Conservation (phyloP, 2,329 filamentous ascomycete genomes). For the Trichocomaceae sp. region DNA sequence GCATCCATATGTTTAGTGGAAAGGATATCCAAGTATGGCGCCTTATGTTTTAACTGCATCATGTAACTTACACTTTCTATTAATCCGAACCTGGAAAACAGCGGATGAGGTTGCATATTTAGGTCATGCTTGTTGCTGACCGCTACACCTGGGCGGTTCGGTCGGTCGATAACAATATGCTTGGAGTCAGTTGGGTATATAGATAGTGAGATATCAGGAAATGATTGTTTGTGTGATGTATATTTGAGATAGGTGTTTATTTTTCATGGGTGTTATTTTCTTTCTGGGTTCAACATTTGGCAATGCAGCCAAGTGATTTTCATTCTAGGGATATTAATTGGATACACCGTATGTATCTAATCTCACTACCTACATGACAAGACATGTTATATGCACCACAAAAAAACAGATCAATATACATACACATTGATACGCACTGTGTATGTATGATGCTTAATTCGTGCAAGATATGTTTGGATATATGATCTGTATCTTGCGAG, state of each 20-base stretch:
- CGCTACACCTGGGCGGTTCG: neutral
- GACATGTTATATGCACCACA: neutral
- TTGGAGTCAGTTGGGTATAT: neutral
- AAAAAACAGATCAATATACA: neutral
- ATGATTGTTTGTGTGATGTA: neutral
- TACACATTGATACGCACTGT: too few relatives aligned
- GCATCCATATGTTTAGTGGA: too few relatives aligned
- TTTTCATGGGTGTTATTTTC: too few relatives aligned
- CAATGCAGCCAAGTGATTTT: too few relatives aligned
- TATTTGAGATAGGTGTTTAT: neutral
- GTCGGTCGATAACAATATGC: neutral
- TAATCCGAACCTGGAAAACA: neutral
- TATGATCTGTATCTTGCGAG: neutral
- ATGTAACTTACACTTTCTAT: too few relatives aligned
- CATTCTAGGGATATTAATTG: too few relatives aligned
- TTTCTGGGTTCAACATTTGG: too few relatives aligned
- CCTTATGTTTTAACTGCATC: neutral
- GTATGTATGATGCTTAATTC: neutral
- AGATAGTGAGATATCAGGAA: neutral
- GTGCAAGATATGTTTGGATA: neutral
- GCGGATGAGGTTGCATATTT: neutral
- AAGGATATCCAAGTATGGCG: neutral
- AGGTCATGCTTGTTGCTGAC: neutral
- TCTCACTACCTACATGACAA: too few relatives aligned
- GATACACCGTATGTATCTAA: too few relatives aligned